Evolutionary conservation across 176 grass and related monocot species (phyloP).

Genomic region (Ensete glaucum): DNA sequence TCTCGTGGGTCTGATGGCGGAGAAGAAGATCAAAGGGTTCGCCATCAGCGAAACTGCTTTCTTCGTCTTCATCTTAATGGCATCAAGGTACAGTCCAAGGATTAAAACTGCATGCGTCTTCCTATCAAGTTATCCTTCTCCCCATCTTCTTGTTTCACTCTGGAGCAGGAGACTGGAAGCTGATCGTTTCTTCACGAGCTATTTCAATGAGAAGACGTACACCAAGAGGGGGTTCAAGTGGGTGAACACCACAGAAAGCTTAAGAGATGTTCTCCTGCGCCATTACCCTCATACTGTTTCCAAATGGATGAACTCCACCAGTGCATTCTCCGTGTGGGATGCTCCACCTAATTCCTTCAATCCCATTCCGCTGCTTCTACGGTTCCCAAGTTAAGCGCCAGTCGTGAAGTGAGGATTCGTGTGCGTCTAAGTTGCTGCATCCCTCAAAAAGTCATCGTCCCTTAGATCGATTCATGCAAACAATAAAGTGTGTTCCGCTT

Average conservation of each 20-base stretch:
- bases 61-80: slow-evolving; percentile 50
- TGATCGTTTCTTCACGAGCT: slow-evolving; percentile 49
- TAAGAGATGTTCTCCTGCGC: slow-evolving; percentile 44
- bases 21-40: slow-evolving; percentile 58
- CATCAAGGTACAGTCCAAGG: slow-evolving; percentile 38
- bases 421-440: no score
- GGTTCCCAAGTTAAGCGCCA: background rate
- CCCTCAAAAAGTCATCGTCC: no score
- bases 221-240: slow-evolving; percentile 46
- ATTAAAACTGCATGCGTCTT: background rate
- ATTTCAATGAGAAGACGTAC: slow-evolving; percentile 55
- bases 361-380: slow-evolving; percentile 6
- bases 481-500: no score
- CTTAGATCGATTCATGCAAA: no score
- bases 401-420: no score
- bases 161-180: slow-evolving; percentile 48
- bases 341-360: slow-evolving; percentile 19
- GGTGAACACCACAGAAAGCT: slow-evolving; percentile 44
- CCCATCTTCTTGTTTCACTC: slow-evolving; percentile 9
- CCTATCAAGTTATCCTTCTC: background rate
- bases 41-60: slow-evolving; percentile 68
- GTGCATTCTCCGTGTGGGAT: slow-evolving; percentile 43
- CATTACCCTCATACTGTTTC: slow-evolving; percentile 31
- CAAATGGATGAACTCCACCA: slow-evolving; percentile 52
- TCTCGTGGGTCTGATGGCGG: slow-evolving; percentile 56